These are phyloP conservation scores for Boletus rubropictus DNA, from an alignment of 768 basidiomycete genomes.

Conservation along the genomic window DNA sequence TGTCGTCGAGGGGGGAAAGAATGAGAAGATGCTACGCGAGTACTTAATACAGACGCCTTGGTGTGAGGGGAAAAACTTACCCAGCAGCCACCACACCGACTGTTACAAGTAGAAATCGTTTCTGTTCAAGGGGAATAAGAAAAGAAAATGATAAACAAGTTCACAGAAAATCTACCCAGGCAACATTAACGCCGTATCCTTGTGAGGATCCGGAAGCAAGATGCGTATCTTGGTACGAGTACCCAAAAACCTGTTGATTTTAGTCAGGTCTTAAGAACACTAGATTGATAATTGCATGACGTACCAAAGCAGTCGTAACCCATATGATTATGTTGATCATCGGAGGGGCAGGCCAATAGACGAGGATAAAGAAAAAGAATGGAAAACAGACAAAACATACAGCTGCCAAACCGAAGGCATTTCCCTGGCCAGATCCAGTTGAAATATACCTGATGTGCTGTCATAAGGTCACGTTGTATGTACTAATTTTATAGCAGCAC, in stretches of 20 bases:
- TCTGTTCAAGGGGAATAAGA: conserved; percentile 30
- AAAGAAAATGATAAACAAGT: background rate
- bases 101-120: conserved; percentile 63
- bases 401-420: conserved; percentile 64
- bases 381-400: conserved; percentile 67
- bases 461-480: background rate
- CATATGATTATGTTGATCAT: conserved; percentile 69
- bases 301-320: conserved; percentile 55
- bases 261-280: background rate
- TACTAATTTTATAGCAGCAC: conserved; percentile 11
- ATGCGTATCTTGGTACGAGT: conserved; percentile 62
- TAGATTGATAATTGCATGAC: conserved; percentile 10
- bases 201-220: conserved; percentile 43
- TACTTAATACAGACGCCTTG: background rate
- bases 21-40: conserved; percentile 52
- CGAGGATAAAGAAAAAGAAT: conserved; percentile 59
- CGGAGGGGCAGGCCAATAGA: conserved; percentile 70
- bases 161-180: conserved; percentile 48
- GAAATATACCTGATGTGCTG: conserved; percentile 56
- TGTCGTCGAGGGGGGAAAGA: conserved; percentile 69
- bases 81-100: conserved; percentile 74
- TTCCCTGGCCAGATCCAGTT: conserved; percentile 52
- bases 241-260: conserved; percentile 54
- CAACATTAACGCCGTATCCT: conserved; percentile 59
- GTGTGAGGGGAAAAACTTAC: conserved; percentile 33